Evolutionary conservation across 75 land plant species (phyloP), one percentile per base, ranked within the genome.

Genomic region (Sequoiadendron giganteum): DNA sequence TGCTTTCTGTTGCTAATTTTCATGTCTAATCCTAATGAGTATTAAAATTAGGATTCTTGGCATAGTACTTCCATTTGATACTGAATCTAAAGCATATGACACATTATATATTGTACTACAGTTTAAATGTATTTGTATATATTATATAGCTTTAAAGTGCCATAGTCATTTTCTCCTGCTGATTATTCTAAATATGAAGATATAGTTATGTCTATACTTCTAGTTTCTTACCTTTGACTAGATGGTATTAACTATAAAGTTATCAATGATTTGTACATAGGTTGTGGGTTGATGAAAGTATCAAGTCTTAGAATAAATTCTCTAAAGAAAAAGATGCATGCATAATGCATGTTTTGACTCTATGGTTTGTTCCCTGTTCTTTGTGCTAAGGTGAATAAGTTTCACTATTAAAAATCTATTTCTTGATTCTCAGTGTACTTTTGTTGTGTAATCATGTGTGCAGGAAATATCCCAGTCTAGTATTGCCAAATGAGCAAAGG

Each of bases 401-500:
- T 79, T 19, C 18, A 7, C 9, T 9, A 42, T 1, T 79, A 39
- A 79, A 79, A 42, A 79, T 42, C 45, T 42, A 42, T 11, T 42
- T 79, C 79, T 76, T 15, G 40, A 76, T 76, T 76, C 39, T 38
- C 40, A 36, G 40, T 36, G 19, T 76, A 34, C 28, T 42, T 79
- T 19, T 34, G 5, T 39, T 79, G 21, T 79, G 47, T 79, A 19
- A 79, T 79, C 45, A 40, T 80, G 16, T 86, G 49, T 85, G 16
- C 93, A 96, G 99, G 68, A 96, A 94, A 87, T 88, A 95, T 84
- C 84, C 92, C 16, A 61, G 84, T 73, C 84, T 91, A 81, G 2
- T 13, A 65, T 88, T 95, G 42, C 95, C 96, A 32, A n/a, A 36
- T 30, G 91, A 91, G 70, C 94, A 91, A 56, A 90, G 83, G 10